Base-by-base conservation (phyloP, 768 basidiomycete genomes). In the Rubroboletus pulcherrimus region DNA sequence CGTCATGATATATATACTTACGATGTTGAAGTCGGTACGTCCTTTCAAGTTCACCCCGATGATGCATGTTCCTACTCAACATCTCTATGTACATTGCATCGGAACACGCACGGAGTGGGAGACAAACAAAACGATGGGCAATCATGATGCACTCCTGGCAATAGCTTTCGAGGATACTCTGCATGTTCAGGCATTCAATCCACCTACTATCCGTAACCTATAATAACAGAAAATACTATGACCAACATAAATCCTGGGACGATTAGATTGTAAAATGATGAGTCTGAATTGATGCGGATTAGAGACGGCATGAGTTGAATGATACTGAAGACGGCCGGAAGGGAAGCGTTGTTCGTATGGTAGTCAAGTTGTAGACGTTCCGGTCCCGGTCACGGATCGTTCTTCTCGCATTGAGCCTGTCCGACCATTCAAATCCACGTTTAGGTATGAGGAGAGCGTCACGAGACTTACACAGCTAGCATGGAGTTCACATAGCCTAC, bases 401-500 rank as follows among this genome's bases (percentile, higher is more conserved):
- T 52, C 43, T 55, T 15, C 58, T 59, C 17, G 44, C 57, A 42
- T 60, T 60, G 17, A 60, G 57, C 48, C 57, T 59, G 43, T 39
- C n/a, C 15, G 5, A 55, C 29, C 33, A 34, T 49, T 29, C 14
- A 12, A 9, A 7, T 42, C n/a, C 12, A 24, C 2, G 10, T 10
- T 9, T 7, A 8, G 3, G 17, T 24, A 41, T 12, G n/a, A 15
- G 21, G 40, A 21, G 24, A 31, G 12, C 8, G 2, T 9, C 42
- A 43, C 12, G 21, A 43, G 4, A 58, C 60, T 52, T 31, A 58
- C 59, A 57, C 55, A 2, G 55, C 55, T 7, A 62, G 8, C 61
- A 62, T 55, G 9, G 61, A 61, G 41, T 57, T 61, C 43, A 62
- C 53, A 15, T 62, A 58, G 10, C 56, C 61, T 58, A 19, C 24